Percentiles rank a stretch among this genome's conserved stretches.
These are phyloP conservation scores for Myriosclerotinia scirpicola DNA, from an alignment of 2,329 filamentous ascomycete species.

Conservation along the genomic window DNA sequence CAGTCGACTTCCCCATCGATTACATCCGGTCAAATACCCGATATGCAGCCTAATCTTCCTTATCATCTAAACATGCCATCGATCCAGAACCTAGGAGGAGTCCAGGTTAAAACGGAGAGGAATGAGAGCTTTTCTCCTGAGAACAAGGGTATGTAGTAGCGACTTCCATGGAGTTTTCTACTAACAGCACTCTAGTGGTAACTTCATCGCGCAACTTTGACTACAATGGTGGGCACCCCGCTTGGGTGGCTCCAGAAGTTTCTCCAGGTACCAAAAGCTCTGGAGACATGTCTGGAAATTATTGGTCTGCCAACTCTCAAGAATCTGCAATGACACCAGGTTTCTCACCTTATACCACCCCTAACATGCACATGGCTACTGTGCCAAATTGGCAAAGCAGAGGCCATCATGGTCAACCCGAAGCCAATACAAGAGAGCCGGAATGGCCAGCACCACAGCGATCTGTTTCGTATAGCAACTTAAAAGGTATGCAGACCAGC, in stretches of 20 bases:
- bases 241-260: constrained; percentile 39
- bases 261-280: constrained; percentile 43
- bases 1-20: constrained; percentile 52
- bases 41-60: constrained; percentile 45
- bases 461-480: constrained; percentile 41
- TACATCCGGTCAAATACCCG: constrained; percentile 46
- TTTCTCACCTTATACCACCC: constrained; percentile 50
- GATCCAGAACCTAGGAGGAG: constrained; percentile 48
- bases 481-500: constrained; percentile 38
- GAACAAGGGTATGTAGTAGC: constrained; percentile 36
- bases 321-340: constrained; percentile 53
- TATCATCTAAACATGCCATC: constrained; percentile 49
- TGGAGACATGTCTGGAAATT: constrained; percentile 44
- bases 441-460: constrained; percentile 40
- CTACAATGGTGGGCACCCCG: constrained; percentile 34
- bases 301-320: constrained; percentile 53
- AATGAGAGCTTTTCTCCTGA: constrained; percentile 41
- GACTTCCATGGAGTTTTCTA: constrained; percentile 20
- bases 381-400: constrained; percentile 37
- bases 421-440: constrained; percentile 37
- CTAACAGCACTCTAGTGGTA: constrained; percentile 34
- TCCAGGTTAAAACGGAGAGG: constrained; percentile 44
- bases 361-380: constrained; percentile 41
- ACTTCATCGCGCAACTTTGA: constrained; percentile 38
- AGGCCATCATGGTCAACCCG: constrained; percentile 34